Base-by-base conservation (phyloP, 345 rosid genomes). In the Lumnitzera littorea region DNA sequence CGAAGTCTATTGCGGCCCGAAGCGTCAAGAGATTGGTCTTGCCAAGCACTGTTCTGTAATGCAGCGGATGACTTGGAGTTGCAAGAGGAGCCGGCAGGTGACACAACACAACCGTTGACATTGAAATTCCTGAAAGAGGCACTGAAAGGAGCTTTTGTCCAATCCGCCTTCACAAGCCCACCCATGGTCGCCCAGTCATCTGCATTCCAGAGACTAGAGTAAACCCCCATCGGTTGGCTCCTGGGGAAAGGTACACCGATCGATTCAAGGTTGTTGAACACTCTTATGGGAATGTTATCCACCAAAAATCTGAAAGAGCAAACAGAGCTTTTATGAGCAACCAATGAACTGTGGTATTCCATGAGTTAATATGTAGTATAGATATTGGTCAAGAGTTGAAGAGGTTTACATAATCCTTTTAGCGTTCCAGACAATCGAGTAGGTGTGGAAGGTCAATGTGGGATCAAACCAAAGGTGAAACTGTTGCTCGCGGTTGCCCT, bases 161-260 rank as follows among this genome's bases (percentile, higher is more conserved):
- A 82, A 29, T 80, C 84, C 1, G 59, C 78, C 76, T 84, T 82
- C 17, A 80, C 76, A 13, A 23, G 59, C 2, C 86, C 87, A 0
- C 89, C 89, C 51, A 78, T 81, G 5, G 89, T 83, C 0, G 89
- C 87, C 89, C 82, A 81, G 16, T 83, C 77, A 62, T 84, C 94
- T 3, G 85, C 92, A 61, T 83, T 78, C 87, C 89, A 84, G 0
- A 86, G 63, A 17, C 52, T 59, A 11, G 62, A 46, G 52, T 59
- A 59, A 16, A 60, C 23, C 16, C 80, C 78, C 89, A 81, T 86
- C 0, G 84, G 70, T 54, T 83, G 82, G 27, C 43, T 75, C 67
- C 71, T 84, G 0, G 84, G 94, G 68, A 74, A 87, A 10, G 83
- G 80, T 43, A 87, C 81, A 0, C 95, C 91, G 0, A 52, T 62